A percentile compares a stretch with the other conserved stretches of the same genome.
Conservation (phyloP, 768 basidiomycete species). For the Podaxis pistillaris region DNA sequence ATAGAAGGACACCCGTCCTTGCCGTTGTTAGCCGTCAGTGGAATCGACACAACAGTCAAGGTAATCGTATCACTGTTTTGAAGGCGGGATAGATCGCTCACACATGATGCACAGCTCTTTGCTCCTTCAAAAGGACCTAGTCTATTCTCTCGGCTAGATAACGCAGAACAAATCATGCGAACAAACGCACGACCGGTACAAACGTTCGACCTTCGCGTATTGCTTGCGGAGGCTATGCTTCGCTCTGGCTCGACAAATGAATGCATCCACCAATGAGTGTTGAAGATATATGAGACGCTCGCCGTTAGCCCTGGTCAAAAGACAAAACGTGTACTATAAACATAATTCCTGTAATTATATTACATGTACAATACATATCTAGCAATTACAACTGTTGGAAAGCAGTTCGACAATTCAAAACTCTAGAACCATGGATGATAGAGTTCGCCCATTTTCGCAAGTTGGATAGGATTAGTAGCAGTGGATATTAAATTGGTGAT, state of each 20-base stretch:
- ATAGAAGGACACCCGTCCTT: constrained; percentile 81
- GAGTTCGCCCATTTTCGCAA: constrained; percentile 83
- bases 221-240: constrained; percentile 10
- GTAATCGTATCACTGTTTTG: constrained; percentile 31
- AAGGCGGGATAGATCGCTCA: background rate
- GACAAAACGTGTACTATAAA: background rate
- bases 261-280: constrained; percentile 6
- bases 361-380: constrained; percentile 15
- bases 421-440: constrained; percentile 85
- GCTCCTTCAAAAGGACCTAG: constrained; percentile 50
- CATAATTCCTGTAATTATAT: background rate
- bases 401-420: constrained; percentile 9
- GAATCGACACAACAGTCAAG: constrained; percentile 86
- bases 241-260: constrained; percentile 11
- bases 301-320: background rate
- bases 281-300: too few relatives aligned
- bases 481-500: constrained; percentile 79
- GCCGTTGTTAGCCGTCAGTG: constrained; percentile 82
- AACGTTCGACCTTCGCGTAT: constrained; percentile 1
- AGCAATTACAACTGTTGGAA: constrained; percentile 15
- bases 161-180: constrained; percentile 53
- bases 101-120: constrained; percentile 49
- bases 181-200: constrained; percentile 41
- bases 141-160: constrained; percentile 51
- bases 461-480: constrained; percentile 82